Evolutionary conservation across 2,329 filamentous ascomycete genomes (phyloP), one percentile per base, ranked within the genome.

Genomic region (Talaromyces sp.): DNA sequence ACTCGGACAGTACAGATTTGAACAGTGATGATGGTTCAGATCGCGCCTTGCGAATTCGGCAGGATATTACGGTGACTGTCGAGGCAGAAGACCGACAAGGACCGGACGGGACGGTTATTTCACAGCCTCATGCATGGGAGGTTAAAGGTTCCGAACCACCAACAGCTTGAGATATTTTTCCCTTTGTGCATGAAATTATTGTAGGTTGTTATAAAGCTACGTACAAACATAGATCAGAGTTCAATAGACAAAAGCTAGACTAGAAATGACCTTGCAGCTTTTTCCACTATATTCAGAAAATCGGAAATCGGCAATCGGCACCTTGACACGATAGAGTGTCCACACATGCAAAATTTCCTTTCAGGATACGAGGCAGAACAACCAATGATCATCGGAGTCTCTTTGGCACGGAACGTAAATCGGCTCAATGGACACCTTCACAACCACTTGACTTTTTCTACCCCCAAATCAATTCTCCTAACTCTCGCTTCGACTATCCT

Each of bases 1-100:
- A 43, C 13, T 60, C 57, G 13, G 73, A 75, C n/a, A 70, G 69
- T 7, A 70, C 72, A 43, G 57, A 52, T n/a, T 63, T 70, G 60
- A 63, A 50, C 33, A 77, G 74, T 62, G 76, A 78, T 22, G 76
- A 77, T 66, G 74, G 73, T 19, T 78, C 76, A 1, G 72, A 74
- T 8, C 74, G 75, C 10, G 76, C 75, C 11, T 63, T 78, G 39
- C 70, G 75, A 22, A 78, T 79, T 58, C 74, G 76, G 22, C 76
- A 78, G 60, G 76, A 79, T 45, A 74, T 79, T 43, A 79, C 77
- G 8, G 74, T 79, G 19, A 75, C 74, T 11, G 69, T 71, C 3
- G 57, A 67, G 37, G 64, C 64, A 9, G 67, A 69, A 27, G 43
- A 67, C 14, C 48, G 52, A 59, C 45, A 48, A 5, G 56, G 41